These are phyloP conservation scores for Brassica juncea DNA, from an alignment of 345 rosid species.

Conservation along the genomic window DNA sequence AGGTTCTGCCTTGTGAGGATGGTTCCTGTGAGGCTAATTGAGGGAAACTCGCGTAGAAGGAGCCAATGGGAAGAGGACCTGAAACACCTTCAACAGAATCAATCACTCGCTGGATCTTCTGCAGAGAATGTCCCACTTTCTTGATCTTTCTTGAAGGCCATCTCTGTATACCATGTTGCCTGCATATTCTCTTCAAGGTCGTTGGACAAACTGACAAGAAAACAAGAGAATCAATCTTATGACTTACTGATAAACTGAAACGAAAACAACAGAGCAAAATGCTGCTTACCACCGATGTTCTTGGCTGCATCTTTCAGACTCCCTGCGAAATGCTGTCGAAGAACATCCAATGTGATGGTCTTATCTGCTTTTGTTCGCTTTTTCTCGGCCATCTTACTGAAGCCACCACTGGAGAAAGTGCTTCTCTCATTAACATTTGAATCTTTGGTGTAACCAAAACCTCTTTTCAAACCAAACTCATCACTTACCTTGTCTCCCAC, in stretches of 20 bases:
- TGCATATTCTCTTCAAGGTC: constrained; percentile 93
- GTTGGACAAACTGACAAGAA: constrained; percentile 84
- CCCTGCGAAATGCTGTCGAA: constrained; percentile 73
- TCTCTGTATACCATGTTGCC: constrained; percentile 81
- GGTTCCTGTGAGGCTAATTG: constrained; percentile 47
- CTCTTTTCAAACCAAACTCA: constrained; percentile 40
- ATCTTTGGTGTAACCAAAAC: constrained; percentile 47
- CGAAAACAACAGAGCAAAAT: not conserved
- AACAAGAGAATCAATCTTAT: constrained; percentile 17
- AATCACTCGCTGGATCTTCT: constrained; percentile 75
- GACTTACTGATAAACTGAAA: not conserved
- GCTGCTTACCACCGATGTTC: constrained; percentile 77
- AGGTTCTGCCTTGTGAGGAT: constrained; percentile 28
- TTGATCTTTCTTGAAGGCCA: constrained; percentile 98
- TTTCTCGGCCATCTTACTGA: constrained; percentile 47
- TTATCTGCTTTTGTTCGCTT: constrained; percentile 70
- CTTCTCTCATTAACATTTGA: constrained; percentile 53
- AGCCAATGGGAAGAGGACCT: constrained; percentile 62
- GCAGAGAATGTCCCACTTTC: constrained; percentile 89
- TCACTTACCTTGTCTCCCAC: constrained; percentile 43
- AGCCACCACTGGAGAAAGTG: constrained; percentile 35
- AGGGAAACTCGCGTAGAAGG: constrained; percentile 71
- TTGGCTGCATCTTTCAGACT: constrained; percentile 94
- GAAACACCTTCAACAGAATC: constrained; percentile 79
- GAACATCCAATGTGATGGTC: constrained; percentile 72